These are phyloP conservation scores for Notholithocarpus densiflorus DNA, from an alignment of 306 rosid species.

Conservation along the genomic window DNA sequence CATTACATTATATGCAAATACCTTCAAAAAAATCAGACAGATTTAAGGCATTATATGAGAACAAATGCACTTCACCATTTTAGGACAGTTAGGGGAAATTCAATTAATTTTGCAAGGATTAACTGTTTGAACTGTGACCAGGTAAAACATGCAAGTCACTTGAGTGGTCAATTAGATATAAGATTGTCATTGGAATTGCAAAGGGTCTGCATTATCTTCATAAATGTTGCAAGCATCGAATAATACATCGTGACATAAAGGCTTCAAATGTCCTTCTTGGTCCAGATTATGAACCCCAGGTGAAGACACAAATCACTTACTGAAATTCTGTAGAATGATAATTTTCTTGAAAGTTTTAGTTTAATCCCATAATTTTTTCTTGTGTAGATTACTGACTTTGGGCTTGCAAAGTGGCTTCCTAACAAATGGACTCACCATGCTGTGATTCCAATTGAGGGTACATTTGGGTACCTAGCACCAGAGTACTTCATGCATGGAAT, in stretches of 20 bases:
- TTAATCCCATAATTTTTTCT: not conserved
- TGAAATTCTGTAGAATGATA: not conserved
- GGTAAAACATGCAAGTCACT: constrained; percentile 55
- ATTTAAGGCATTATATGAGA: too few species aligned
- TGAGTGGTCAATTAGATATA: constrained; percentile 78
- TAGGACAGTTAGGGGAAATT: too few species aligned
- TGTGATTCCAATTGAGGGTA: constrained; percentile 86
- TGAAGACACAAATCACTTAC: constrained; percentile 9
- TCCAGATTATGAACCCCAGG: constrained; percentile 94
- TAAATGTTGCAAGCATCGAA: constrained; percentile 76
- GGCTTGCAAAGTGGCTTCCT: constrained; percentile 99
- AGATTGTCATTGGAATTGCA: constrained; percentile 79
- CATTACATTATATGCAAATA: too few species aligned
- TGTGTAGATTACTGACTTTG: constrained; percentile 78
- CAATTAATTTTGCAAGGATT: not conserved
- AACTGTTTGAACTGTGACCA: constrained; percentile 21
- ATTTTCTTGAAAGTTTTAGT: not conserved
- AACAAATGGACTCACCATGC: constrained; percentile 98
- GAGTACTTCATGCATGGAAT: constrained; percentile 94
- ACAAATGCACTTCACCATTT: too few species aligned
- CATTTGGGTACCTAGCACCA: constrained; percentile 92
- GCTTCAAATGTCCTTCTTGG: constrained; percentile 96
- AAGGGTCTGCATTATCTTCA: constrained; percentile 95
- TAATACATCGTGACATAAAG: constrained; percentile 92
- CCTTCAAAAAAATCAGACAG: too few species aligned